Percentiles rank a stretch among this genome's conserved stretches.
Evolutionary conservation across 768 basidiomycete species (phyloP).

Genomic region (Pleurotus pulmonarius): DNA sequence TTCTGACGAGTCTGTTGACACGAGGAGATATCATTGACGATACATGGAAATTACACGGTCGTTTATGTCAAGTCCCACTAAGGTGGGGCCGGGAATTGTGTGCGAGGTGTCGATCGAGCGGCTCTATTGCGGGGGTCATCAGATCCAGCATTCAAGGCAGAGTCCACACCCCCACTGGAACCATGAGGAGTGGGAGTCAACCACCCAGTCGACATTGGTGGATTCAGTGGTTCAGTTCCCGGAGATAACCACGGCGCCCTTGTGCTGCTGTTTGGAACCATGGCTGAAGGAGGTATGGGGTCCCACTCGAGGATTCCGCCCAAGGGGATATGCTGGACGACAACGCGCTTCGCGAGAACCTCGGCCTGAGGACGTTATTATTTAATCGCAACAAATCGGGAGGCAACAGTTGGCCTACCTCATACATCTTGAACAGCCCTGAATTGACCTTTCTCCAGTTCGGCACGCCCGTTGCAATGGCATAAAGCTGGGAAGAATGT

Average conservation of each 20-base stretch:
- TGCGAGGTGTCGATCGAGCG: slow-evolving; percentile 5
- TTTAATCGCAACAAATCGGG: background rate
- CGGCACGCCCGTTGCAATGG: slow-evolving; percentile 85
- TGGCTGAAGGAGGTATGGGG: slow-evolving; percentile 2
- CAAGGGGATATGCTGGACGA: slow-evolving; percentile 89
- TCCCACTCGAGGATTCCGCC: slow-evolving; percentile 80
- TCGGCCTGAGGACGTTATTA: slow-evolving; percentile 56
- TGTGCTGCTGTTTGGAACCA: slow-evolving; percentile 1
- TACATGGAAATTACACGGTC: background rate
- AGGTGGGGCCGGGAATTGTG: slow-evolving; percentile 1
- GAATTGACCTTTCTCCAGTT: slow-evolving; percentile 88
- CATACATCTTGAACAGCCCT: slow-evolving; percentile 95
- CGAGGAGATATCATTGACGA: slow-evolving; percentile 1
- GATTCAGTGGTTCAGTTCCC: background rate
- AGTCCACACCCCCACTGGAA: background rate
- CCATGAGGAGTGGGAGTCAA: background rate
- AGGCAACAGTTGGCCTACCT: slow-evolving; percentile 42
- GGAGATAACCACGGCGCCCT: slow-evolving; percentile 5
- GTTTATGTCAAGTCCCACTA: background rate
- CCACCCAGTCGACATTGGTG: background rate
- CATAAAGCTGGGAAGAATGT: slow-evolving; percentile 86
- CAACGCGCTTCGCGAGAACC: slow-evolving; percentile 91
- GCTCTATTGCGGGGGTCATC: slow-evolving; percentile 2
- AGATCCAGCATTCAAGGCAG: background rate
- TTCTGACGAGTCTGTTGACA: background rate